These are phyloP conservation scores for Blattamonas nauphoetae DNA, from an alignment of 78 protist species.

Conservation along the genomic window DNA sequence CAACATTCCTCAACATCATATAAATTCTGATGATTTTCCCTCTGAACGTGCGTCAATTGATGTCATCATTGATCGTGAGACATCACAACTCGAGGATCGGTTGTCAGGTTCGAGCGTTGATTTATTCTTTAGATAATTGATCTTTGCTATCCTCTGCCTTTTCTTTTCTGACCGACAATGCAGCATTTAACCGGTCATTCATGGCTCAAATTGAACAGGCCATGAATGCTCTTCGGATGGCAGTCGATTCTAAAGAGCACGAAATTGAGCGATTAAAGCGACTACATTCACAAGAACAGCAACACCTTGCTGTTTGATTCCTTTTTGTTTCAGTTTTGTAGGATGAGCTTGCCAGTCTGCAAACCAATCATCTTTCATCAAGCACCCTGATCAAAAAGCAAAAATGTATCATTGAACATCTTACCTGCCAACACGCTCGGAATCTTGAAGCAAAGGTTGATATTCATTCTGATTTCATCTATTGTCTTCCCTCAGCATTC, in stretches of 20 bases:
- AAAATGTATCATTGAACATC: not conserved
- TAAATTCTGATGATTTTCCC: not conserved
- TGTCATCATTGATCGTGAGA: not conserved
- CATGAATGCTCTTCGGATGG: not conserved
- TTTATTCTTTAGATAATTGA: not conserved
- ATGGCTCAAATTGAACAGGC: not conserved
- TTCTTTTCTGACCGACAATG: not conserved
- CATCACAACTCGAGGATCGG: not conserved
- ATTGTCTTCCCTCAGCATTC: not conserved
- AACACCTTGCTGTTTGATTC: not conserved
- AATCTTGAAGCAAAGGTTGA: not conserved
- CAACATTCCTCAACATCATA: too few species aligned
- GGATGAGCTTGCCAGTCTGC: not conserved
- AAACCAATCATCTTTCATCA: not conserved
- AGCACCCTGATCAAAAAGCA: not conserved
- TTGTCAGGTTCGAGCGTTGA: not conserved
- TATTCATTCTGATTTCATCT: not conserved
- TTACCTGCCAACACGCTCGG: not conserved
- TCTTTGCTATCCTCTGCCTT: too few species aligned
- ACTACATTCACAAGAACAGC: not conserved
- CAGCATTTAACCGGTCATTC: not conserved
- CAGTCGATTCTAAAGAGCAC: not conserved
- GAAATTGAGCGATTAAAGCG: not conserved
- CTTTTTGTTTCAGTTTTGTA: not conserved
- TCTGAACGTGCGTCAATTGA: not conserved